Evolutionary conservation across 1,139 yeast species (phyloP), one percentile per base, ranked within the genome.

Genomic region (Hansenula anomala): DNA sequence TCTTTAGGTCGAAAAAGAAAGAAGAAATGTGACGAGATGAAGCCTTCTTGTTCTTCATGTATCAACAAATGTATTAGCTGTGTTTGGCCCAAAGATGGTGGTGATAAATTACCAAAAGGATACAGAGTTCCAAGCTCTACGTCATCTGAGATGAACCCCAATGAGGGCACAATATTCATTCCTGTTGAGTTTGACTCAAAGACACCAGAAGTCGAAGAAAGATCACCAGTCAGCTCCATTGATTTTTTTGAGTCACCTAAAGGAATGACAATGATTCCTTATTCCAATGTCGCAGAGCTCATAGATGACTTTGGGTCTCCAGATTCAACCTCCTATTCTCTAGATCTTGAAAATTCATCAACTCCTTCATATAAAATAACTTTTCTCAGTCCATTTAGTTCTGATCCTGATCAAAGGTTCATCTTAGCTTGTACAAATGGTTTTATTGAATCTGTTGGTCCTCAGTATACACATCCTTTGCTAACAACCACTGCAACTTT

Each of bases 1-100:
- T 6, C 6, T n/a, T 13, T 23, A 43, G 46, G 47, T 45, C 59
- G 77, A 27, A 64, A 63, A 41, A 59, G 76, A 40, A 71, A 70
- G 62, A 71, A 71, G 65, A 72, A 71, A 55, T 72, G 78, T 51
- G 71, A 71, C 48, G 77, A 71, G 47, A 42, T 33, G 2, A 59
- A 48, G 18, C 73, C 73, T 1, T 47, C 53, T 1, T 70, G 75
- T 39, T 49, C 58, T 2, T 69, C 67, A 2, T 69, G 73, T 47
- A 43, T 59, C 16, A 48, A 68, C 15, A 69, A 68, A 42, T 57
- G 61, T 24, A 50, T 69, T 34, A 47, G 58, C 32, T 71, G 77
- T 48, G 53, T 58, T 9, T 70, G 73, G 68, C 74, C 75, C 1
- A 49, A 51, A 4, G 43, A 53, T 17, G 42, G 42, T 2, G 56